Conservation (phyloP, 306 rosid genomes). For the Dryas alaskensis region DNA sequence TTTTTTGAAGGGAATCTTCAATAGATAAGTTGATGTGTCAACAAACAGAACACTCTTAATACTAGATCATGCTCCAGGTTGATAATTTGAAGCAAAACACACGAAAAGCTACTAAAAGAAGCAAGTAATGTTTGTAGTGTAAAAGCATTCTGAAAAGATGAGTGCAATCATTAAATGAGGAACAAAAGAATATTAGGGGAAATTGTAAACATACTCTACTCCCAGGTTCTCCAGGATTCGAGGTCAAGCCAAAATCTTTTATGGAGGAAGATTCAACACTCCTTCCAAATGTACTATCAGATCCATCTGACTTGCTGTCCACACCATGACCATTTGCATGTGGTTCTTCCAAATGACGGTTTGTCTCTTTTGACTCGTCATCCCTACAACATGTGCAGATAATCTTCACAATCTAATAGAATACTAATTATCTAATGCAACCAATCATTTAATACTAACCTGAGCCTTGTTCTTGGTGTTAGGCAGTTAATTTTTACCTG, state of each 20-base stretch:
- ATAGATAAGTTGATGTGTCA: no score
- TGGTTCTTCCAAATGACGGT: slow-evolving; percentile 22
- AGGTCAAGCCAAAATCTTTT: slow-evolving; percentile 41
- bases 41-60: not conserved
- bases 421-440: not conserved
- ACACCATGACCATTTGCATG: slow-evolving; percentile 25
- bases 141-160: not conserved
- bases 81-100: not conserved
- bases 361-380: slow-evolving; percentile 34
- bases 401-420: slow-evolving; percentile 12
- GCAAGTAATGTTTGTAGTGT: not conserved
- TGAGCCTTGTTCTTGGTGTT: slow-evolving; percentile 37
- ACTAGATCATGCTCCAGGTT: not conserved
- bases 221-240: slow-evolving; percentile 43
- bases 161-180: not conserved
- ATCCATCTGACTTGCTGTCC: slow-evolving; percentile 39
- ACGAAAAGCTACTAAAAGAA: not conserved
- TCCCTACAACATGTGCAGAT: slow-evolving; percentile 28
- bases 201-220: slow-evolving; percentile 37
- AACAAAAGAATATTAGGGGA: not conserved
- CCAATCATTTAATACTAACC: slow-evolving; percentile 30
- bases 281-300: slow-evolving; percentile 28
- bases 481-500: slow-evolving; percentile 53
- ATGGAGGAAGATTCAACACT: slow-evolving; percentile 44
- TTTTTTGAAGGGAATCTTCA: no score